These are phyloP conservation scores for Pisolithus tinctorius DNA, from an alignment of 768 basidiomycete species.

Conservation along the genomic window DNA sequence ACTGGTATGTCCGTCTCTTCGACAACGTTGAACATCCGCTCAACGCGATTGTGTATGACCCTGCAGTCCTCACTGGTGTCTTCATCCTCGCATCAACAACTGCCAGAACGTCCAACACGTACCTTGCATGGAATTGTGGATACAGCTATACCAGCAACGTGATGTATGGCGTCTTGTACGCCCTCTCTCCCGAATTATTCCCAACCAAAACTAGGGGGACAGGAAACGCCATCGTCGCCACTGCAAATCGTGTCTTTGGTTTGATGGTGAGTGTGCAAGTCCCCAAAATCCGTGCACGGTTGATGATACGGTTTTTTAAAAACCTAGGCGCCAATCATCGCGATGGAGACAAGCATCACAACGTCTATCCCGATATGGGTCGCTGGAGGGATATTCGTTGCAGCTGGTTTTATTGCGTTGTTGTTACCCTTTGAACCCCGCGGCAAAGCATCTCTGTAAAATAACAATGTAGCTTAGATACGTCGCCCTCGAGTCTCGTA, in stretches of 20 bases:
- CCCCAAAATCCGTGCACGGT: too few species aligned
- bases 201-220: conserved; percentile 50
- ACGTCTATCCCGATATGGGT: conserved; percentile 51
- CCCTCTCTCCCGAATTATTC: conserved; percentile 44
- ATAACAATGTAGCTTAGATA: neutral
- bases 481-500: too few species aligned
- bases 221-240: conserved; percentile 47
- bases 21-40: neutral
- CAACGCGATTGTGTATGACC: neutral
- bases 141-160: conserved; percentile 52
- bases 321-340: conserved; percentile 41
- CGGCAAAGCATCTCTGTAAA: conserved; percentile 46
- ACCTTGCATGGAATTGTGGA: conserved; percentile 55
- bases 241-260: conserved; percentile 51
- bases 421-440: conserved; percentile 51
- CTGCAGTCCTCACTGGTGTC: conserved; percentile 41
- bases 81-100: conserved; percentile 56
- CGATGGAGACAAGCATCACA: conserved; percentile 40
- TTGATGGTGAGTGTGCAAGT: conserved; percentile 38
- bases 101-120: conserved; percentile 41
- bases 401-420: conserved; percentile 40
- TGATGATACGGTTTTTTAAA: neutral
- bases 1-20: conserved; percentile 30
- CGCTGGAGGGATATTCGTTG: conserved; percentile 46
- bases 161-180: conserved; percentile 47